Percentiles rank a stretch among this genome's conserved stretches.
phyloP scores from a whole-genome alignment of 441 rosid genomes.

The Daphne laureola region DNA sequence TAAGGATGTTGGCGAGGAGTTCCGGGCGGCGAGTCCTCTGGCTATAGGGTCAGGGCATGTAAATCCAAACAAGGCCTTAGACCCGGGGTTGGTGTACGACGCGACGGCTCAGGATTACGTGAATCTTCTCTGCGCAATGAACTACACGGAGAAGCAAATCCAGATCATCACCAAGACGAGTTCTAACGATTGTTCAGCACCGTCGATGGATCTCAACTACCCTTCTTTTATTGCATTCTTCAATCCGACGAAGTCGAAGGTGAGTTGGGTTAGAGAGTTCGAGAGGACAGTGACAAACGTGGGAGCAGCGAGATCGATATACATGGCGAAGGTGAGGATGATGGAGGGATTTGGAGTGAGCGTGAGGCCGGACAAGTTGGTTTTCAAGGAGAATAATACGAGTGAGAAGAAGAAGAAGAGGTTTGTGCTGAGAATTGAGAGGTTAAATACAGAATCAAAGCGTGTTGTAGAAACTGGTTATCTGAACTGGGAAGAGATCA shows the following conservation, averaged over 20 bases:
- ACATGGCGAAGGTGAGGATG: constrained; percentile 22
- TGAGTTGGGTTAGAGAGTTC: constrained; percentile 20
- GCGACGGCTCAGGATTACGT: constrained; percentile 27
- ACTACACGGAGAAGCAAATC: constrained; percentile 31
- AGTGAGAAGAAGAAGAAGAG: constrained; percentile 37
- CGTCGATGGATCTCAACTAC: constrained; percentile 37
- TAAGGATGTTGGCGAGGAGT: constrained; percentile 16
- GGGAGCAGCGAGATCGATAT: constrained; percentile 23
- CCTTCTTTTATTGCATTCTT: constrained; percentile 33
- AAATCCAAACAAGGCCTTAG: constrained; percentile 33
- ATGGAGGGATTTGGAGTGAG: constrained; percentile 26
- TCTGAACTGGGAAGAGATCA: constrained; percentile 34
- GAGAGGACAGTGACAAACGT: constrained; percentile 40
- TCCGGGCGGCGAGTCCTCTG: constrained; percentile 27
- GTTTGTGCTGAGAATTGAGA: constrained; percentile 32
- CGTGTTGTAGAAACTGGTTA: constrained; percentile 22
- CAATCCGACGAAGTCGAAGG: neutral
- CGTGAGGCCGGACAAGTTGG: constrained; percentile 29
- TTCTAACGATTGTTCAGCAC: constrained; percentile 28
- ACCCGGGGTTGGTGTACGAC: constrained; percentile 40
- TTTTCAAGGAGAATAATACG: constrained; percentile 28
- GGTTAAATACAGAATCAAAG: constrained; percentile 13
- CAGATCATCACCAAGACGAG: constrained; percentile 28
- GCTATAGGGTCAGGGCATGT: constrained; percentile 43
- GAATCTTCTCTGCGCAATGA: constrained; percentile 29